Evolutionary conservation across 2,329 filamentous ascomycete species (phyloP).

Genomic region (Podosphaera aphanis): DNA sequence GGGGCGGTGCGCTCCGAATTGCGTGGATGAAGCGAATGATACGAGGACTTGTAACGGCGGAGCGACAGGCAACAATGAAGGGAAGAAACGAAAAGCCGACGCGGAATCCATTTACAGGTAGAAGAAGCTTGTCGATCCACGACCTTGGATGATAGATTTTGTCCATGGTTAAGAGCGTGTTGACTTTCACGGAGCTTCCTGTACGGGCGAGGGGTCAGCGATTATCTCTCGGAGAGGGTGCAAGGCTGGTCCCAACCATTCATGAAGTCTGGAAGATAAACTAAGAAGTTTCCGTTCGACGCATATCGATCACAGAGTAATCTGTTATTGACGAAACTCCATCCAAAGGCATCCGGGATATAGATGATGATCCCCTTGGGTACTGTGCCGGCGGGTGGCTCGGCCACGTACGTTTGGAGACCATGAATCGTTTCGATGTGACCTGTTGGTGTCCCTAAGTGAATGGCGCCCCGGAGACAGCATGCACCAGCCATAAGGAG

Average conservation of each 20-base stretch:
- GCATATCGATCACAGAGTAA: conserved; percentile 26
- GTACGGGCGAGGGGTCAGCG: background rate
- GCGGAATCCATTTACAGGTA: background rate
- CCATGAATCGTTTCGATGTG: conserved; percentile 20
- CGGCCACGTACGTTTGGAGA: conserved; percentile 22
- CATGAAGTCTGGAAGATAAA: conserved; percentile 30
- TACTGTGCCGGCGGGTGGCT: conserved; percentile 13
- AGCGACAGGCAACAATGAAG: conserved; percentile 5
- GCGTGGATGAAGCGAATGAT: conserved; percentile 18
- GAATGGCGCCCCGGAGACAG: conserved; percentile 19
- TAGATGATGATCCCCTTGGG: conserved; percentile 24
- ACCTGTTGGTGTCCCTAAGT: conserved; percentile 19
- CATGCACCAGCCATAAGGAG: conserved; percentile 8
- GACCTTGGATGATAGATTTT: conserved; percentile 7
- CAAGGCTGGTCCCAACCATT: conserved; percentile 16
- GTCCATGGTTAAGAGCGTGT: conserved; percentile 6
- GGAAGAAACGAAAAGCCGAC: conserved; percentile 4
- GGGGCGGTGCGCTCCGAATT: conserved; percentile 14
- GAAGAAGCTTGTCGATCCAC: conserved; percentile 8
- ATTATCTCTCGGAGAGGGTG: background rate
- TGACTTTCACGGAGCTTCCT: conserved; percentile 7
- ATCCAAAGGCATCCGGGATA: conserved; percentile 27
- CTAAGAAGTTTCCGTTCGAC: conserved; percentile 20
- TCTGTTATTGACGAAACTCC: conserved; percentile 24
- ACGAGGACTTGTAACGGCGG: conserved; percentile 11